Evolutionary conservation across 2,329 filamentous ascomycete species (phyloP), one percentile per base, ranked within the genome.

Genomic region (Clarireedia paspali): DNA sequence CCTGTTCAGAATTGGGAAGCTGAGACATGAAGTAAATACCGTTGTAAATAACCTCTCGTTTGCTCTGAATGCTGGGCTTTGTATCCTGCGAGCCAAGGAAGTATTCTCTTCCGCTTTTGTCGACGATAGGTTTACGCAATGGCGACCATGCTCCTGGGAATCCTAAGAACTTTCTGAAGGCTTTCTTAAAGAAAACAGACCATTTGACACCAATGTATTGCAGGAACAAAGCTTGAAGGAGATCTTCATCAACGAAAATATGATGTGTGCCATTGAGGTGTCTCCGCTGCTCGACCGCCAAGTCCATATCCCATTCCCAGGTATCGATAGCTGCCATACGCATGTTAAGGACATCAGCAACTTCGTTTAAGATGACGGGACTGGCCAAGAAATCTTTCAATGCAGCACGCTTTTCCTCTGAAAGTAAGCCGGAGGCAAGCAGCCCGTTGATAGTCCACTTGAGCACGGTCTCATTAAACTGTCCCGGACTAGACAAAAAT

Each of bases 201-300:
- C 77, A 81, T 50, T 72, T 73, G 4, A 77, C 67, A 5, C 79
- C 80, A 38, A 83, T 71, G 58, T 75, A 80, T 46, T 82, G 77
- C 2, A 82, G 66, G 24, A 83, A 71, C 6, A 83, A 72, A 1
- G 77, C 75, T 60, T 82, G 77, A 6, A 82, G 73, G 20, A 81
- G 70, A 58, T 84, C 81, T 62, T 81, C 79, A 47, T 83, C 78
- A 72, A 82, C 81, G 63, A 77, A 81, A n/a, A 83, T 76, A 4
- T 80, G 74, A 63, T 83, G 83, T 56, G 78, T 78, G 1, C 79
- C 78, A 59, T 80, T 82, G n/a, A 82, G 65, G 53, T 81, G 77
- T 23, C 77, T 73, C 38, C 79, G 72, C 71, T 78, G 76, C 48
- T 79, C 72, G 5, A 82, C 62, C 1, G 74, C 68, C 3, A 82